Base-by-base conservation (phyloP, 2,329 filamentous ascomycete genomes). In the Colletotrichum tofieldiae region DNA sequence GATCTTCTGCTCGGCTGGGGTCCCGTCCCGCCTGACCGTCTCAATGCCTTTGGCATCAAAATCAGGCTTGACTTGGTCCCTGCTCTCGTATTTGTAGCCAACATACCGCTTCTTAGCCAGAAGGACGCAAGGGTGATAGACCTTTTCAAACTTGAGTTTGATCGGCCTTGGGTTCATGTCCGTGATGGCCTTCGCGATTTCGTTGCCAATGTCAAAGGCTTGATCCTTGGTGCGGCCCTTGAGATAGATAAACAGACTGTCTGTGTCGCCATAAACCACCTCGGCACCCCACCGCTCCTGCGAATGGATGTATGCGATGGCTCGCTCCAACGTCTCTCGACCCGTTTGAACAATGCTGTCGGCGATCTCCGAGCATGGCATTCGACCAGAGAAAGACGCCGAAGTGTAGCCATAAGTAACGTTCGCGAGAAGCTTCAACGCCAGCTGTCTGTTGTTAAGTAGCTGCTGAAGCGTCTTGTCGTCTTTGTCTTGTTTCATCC, bases 1-100 rank as follows among this genome's bases (percentile, higher is more conserved):
- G 58, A 99, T 97, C 85, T 96, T 98, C 80, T 98, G 96, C 82
- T 98, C 94, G 0, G 95, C 96, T 0, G 96, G 95, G 0, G 95
- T 98, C 49, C 96, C 96, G 80, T 99, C 96, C 60, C 96, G 90
- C 1, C 97, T 92, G 9, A 99, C 96, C 0, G 97, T 99, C 47
- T 99, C 97, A 75, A 98, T 99, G 39, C 97, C 96, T 82, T 99
- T 99, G 69, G 96, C 97, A 80, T 99, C 97, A 75, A 98, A 98
- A 1, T 97, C 93, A 0, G 96, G 96, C 75, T 92, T 90, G 11
- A 81, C 84, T 79, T 99, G 96, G 20, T 88, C 86, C 47, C 89
- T 89, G 75, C 87, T 90, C 79, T 99, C 96, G 83, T 97, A 99
- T 80, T 98, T 98, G 86, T 98, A 98, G 7, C 97, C 97, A 5